phyloP scores from a whole-genome alignment of 148 eudicot species.

The Tetragonia tetragonoides region DNA sequence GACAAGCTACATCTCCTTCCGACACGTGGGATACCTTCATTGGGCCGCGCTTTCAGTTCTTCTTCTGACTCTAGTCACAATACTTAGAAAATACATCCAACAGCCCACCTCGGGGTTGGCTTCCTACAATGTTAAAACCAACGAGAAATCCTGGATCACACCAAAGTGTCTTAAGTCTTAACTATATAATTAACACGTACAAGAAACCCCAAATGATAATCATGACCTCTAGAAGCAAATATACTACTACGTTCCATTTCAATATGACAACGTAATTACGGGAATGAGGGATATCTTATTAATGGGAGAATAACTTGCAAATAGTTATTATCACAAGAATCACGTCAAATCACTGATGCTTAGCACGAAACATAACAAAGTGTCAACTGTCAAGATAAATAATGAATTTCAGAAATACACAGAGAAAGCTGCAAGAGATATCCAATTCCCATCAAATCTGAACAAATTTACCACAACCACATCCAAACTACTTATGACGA shows the following conservation, averaged over 20 bases:
- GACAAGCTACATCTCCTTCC: slow-evolving; percentile 17
- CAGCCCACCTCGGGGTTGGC: background rate
- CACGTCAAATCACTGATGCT: background rate
- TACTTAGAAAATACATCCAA: background rate
- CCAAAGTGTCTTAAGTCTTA: slow-evolving; percentile 1
- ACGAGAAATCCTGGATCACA: slow-evolving; percentile 1
- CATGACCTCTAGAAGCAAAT: background rate
- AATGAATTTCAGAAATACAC: background rate
- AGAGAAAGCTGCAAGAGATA: background rate
- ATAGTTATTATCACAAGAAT: background rate
- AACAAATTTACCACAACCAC: background rate
- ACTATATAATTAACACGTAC: background rate
- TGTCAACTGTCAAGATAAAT: background rate
- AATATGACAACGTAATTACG: too few relatives aligned
- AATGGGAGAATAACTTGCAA: background rate
- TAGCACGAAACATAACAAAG: background rate
- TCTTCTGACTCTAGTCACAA: slow-evolving; percentile 3
- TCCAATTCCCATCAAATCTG: background rate
- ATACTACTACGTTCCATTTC: too few relatives aligned
- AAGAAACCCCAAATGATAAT: background rate
- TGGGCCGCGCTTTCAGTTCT: slow-evolving; percentile 27
- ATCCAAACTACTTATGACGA: background rate
- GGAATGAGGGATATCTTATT: background rate
- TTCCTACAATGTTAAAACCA: slow-evolving; percentile 5
- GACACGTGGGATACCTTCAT: slow-evolving; percentile 29